Conservation (phyloP, 2,329 filamentous ascomycete species). For the Fragosphaeria purpurea region DNA sequence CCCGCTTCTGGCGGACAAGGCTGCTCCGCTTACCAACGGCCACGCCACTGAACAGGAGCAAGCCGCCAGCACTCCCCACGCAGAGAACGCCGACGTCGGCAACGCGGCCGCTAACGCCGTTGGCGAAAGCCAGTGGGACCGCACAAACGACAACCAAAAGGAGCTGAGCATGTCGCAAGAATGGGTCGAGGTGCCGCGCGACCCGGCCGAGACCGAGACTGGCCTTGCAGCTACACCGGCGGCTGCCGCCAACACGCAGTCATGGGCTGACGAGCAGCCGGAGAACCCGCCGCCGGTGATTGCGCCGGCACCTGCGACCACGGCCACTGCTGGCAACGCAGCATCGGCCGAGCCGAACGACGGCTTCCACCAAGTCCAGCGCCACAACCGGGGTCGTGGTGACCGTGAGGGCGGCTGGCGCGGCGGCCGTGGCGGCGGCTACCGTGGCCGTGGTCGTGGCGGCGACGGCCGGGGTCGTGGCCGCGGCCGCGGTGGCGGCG, state of each 20-base stretch:
- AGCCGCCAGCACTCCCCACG: constrained; percentile 16
- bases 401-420: constrained; percentile 37
- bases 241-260: constrained; percentile 45
- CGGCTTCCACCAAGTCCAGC: constrained; percentile 63
- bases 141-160: constrained; percentile 20
- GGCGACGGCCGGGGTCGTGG: constrained; percentile 32
- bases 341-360: constrained; percentile 39
- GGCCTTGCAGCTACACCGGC: constrained; percentile 53
- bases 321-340: constrained; percentile 20
- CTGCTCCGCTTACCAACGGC: constrained; percentile 6
- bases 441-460: constrained; percentile 37
- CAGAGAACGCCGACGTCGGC: constrained; percentile 39
- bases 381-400: constrained; percentile 46
- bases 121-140: constrained; percentile 58
- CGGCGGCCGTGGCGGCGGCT: constrained; percentile 41
- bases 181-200: constrained; percentile 66
- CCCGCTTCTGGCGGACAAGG: background rate
- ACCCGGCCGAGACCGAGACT: constrained; percentile 64
- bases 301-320: constrained; percentile 11
- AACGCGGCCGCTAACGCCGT: constrained; percentile 50
- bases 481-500: constrained; percentile 9
- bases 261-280: constrained; percentile 75
- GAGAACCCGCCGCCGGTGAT: constrained; percentile 32
- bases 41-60: background rate
- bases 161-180: constrained; percentile 46